phyloP scores from a whole-genome alignment of 106 monocot species.

The Dendrobium nobile region DNA sequence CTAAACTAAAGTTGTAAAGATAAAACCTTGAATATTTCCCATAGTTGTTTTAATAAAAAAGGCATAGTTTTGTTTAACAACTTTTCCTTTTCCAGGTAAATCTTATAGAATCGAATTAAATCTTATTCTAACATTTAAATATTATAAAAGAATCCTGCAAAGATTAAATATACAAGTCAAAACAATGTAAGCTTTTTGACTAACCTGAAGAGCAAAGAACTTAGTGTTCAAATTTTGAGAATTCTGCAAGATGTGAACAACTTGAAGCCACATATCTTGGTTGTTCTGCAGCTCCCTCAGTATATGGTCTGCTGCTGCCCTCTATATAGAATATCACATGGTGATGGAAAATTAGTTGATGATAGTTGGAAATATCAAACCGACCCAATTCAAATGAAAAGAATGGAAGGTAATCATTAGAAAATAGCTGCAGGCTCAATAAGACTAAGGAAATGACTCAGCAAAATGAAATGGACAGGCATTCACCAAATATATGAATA shows the following conservation, averaged over 20 bases:
- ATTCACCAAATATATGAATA: background rate
- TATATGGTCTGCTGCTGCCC: constrained; percentile 86
- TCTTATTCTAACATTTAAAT: background rate
- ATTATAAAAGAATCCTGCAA: background rate
- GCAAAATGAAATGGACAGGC: background rate
- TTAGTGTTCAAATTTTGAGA: constrained; percentile 91
- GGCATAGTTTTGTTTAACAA: background rate
- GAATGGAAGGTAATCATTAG: background rate
- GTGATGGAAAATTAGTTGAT: background rate
- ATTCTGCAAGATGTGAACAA: constrained; percentile 92
- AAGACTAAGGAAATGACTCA: background rate
- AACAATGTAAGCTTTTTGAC: background rate
- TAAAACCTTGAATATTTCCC: background rate
- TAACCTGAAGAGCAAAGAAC: constrained; percentile 95
- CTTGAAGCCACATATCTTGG: constrained; percentile 93
- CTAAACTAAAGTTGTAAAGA: background rate
- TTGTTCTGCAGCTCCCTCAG: constrained; percentile 92
- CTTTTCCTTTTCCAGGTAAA: background rate
- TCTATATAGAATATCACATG: constrained; percentile 25
- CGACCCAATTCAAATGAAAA: background rate
- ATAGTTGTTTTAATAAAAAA: background rate
- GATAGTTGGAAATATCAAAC: background rate
- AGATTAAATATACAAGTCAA: background rate
- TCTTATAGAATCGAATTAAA: background rate
- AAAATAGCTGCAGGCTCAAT: background rate